Percentiles rank a stretch among this genome's conserved stretches.
Conservation (phyloP, 2,329 filamentous ascomycete genomes). For the Colletotrichum falcatum region DNA sequence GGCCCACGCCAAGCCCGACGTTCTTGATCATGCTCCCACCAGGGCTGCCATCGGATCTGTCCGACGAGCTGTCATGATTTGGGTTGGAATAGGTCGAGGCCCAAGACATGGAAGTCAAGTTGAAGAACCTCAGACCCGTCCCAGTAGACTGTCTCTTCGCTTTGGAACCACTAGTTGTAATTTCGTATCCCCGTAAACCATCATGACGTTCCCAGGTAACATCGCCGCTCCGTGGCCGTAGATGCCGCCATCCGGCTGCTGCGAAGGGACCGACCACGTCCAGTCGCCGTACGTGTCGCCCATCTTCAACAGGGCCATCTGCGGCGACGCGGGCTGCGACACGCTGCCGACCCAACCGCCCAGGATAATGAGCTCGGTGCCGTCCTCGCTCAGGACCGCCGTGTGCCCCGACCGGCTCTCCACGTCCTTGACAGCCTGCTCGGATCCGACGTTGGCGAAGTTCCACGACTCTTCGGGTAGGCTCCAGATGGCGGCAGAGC, state of each 20-base stretch:
- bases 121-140: conserved; percentile 60
- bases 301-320: conserved; percentile 81
- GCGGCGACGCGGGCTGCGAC: conserved; percentile 80
- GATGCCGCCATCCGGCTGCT: conserved; percentile 62
- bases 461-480: conserved; percentile 89
- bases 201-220: conserved; percentile 75
- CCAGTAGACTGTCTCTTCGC: conserved; percentile 50
- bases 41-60: background rate
- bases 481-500: conserved; percentile 86
- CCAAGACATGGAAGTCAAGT: conserved; percentile 69
- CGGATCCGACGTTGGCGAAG: conserved; percentile 75
- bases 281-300: conserved; percentile 81
- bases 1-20: conserved; percentile 72
- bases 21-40: conserved; percentile 50
- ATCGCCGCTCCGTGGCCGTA: conserved; percentile 74
- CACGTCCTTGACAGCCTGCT: conserved; percentile 65
- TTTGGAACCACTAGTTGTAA: conserved; percentile 51
- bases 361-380: conserved; percentile 79
- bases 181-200: conserved; percentile 74
- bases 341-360: conserved; percentile 95
- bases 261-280: conserved; percentile 74
- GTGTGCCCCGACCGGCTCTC: conserved; percentile 92
- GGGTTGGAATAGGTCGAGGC: conserved; percentile 63
- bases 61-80: conserved; percentile 35
- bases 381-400: conserved; percentile 83